Base-by-base conservation (phyloP, 2,329 filamentous ascomycete species). In the Fusarium bulbicola region DNA sequence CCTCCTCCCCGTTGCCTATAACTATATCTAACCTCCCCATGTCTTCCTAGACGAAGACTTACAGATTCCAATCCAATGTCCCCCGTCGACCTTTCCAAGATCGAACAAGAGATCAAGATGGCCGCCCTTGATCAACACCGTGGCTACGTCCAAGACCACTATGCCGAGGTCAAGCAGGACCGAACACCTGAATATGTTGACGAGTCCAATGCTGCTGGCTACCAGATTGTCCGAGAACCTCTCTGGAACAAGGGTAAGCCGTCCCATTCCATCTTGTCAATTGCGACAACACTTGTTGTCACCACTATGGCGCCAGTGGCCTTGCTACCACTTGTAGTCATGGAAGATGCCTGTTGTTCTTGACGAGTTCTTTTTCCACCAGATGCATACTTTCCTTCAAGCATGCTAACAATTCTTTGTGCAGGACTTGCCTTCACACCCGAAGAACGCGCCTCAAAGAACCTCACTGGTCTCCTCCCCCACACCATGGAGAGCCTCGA, bases 391-490 rank as follows among this genome's bases (percentile, higher is more conserved):
- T 42, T 53, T 47, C 36, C 40, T 36, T 46, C 42, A 32, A 53
- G 53, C 36, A 53, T 47, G 63, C 67, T 78, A 37, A 78, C 63
- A 47, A 53, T 50, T 13, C 32, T 39, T 28, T 42, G 45, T 60
- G 49, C 74, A 92, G 90, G 90, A 76, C 87, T 91, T 57, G 88
- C 89, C 45, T 92, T 92, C 79, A 88, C 86, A 20, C 90, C 90
- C 39, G 89, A 91, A 73, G 87, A 92, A 82, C 88, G 90, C 75
- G 83, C 89, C 62, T 81, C 82, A 79, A 90, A 90, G 84, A 91
- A 92, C 85, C 86, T 92, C 70, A 91, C 89, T 46, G 90, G 90
- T 69, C 86, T 92, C 76, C 84, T 92, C 68, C 90, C 90, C 57
- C 90, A 92, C 80, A 88, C 88, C 79, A 89, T 90, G 82, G 88